Base-by-base conservation (phyloP, 2,329 filamentous ascomycete species). In the Coniochaeta sp. region DNA sequence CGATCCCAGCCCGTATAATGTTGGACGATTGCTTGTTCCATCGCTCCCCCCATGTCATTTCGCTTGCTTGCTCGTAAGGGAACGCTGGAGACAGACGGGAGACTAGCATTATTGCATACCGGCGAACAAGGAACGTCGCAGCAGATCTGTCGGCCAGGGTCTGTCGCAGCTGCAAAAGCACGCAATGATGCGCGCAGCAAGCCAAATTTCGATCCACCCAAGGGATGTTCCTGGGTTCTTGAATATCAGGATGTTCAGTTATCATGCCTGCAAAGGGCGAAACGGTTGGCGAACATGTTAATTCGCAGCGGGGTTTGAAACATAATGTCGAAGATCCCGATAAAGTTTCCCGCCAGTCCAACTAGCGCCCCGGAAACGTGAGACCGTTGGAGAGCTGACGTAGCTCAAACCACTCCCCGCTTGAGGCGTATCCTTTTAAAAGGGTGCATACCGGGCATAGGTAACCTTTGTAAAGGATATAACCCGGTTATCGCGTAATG, bases 1-100 rank as follows among this genome's bases (percentile, higher is more conserved):
- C 54, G 54, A 56, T 56, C 54, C 14, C 34, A 36, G 26, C 14
- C 54, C 54, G 54, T 56, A n/a, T n/a, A 56, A 56, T 56, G 5
- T 56, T 32, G 54, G 54, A 32, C 54, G 4, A 52, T 30, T 52
- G 47, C 30, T 52, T 12, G 24, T 52, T 52, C 24, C 47, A 28
- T 17, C 24, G 22, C 30, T 9, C 7, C 42, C 47, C 47, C 47
- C 24, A 24, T 52, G 47, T 28, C 24, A 28, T 16, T 17, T 52
- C 47, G 24, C 22, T 52, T 52, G 47, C 19, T 26, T 4, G 19
- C 24, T 22, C 6, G 40, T 44, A 4, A 22, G n/a, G 44, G 19
- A 28, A 4, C 17, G 47, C 9, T 14, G 26, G 47, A 52, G 47
- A 28, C 19, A n/a, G n/a, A n/a, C n/a, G n/a, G n/a, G 24, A 30